Percentiles rank a stretch among this genome's conserved stretches.
phyloP scores from a whole-genome alignment of 2,329 filamentous ascomycete species.

The Metarhizium album region DNA sequence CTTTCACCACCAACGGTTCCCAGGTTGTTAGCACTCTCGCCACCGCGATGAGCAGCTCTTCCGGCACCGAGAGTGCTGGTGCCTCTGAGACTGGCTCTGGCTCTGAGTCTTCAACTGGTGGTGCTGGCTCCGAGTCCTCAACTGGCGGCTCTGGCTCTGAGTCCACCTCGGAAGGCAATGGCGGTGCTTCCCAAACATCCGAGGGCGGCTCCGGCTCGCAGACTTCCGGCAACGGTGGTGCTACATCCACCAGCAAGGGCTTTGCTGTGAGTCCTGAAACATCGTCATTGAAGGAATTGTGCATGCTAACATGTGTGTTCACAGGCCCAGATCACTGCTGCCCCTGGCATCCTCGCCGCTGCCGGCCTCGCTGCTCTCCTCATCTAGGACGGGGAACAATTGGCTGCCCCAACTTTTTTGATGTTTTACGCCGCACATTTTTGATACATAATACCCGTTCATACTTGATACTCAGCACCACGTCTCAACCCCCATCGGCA shows the following conservation, averaged over 20 bases:
- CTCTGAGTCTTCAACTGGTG: constrained; percentile 12
- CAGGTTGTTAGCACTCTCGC: constrained; percentile 17
- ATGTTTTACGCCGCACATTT: constrained; percentile 25
- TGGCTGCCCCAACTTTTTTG: constrained; percentile 11
- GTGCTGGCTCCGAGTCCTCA: constrained; percentile 1
- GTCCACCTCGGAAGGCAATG: neutral
- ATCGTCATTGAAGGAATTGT: neutral
- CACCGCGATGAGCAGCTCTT: constrained; percentile 12
- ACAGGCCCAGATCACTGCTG: constrained; percentile 32
- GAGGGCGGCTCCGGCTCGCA: neutral
- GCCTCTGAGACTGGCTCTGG: constrained; percentile 7
- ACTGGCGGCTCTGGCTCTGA: neutral
- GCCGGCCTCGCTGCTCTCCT: constrained; percentile 38
- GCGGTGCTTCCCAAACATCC: constrained; percentile 4
- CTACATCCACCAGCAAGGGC: constrained; percentile 11
- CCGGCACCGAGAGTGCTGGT: constrained; percentile 11
- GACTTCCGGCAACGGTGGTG: neutral
- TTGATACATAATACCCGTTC: constrained; percentile 32
- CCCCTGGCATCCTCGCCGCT: constrained; percentile 36
- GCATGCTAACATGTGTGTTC: neutral
- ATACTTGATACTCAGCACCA: constrained; percentile 16
- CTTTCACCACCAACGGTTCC: constrained; percentile 14
- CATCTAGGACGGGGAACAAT: constrained; percentile 27
- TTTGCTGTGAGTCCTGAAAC: constrained; percentile 19
- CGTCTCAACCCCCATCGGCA: constrained; percentile 15